Conservation (phyloP, 768 basidiomycete species). For the Chalciporus piperatus region DNA sequence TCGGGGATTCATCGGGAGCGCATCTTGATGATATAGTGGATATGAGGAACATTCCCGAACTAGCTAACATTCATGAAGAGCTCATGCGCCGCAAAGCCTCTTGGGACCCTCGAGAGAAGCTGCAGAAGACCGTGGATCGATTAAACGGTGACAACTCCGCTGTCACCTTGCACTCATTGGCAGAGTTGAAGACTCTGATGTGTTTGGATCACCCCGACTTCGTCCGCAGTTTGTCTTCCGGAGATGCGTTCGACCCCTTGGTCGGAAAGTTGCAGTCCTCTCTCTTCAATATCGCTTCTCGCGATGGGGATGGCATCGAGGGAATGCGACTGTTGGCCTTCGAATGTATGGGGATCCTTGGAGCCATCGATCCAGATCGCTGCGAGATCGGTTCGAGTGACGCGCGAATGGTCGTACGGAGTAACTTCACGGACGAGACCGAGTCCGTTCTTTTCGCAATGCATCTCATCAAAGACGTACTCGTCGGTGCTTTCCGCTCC, state of each 20-base stretch:
- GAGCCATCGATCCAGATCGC: conserved; percentile 94
- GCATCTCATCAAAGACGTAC: conserved; percentile 79
- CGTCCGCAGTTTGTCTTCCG: conserved; percentile 64
- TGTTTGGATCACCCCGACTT: conserved; percentile 45
- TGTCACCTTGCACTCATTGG: conserved; percentile 68
- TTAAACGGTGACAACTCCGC: conserved; percentile 75
- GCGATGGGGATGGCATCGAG: conserved; percentile 77
- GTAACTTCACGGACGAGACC: conserved; percentile 75
- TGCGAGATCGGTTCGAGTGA: conserved; percentile 64
- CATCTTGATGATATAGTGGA: conserved; percentile 80
- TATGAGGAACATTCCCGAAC: conserved; percentile 66
- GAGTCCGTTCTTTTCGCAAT: conserved; percentile 80
- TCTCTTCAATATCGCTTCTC: conserved; percentile 66
- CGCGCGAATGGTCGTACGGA: conserved; percentile 65
- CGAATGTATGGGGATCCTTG: conserved; percentile 88
- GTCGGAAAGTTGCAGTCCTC: conserved; percentile 66
- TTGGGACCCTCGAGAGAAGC: conserved; percentile 51
- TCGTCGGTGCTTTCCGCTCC: conserved; percentile 88
- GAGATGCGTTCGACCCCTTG: conserved; percentile 81
- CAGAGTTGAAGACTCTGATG: conserved; percentile 73
- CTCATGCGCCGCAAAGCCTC: conserved; percentile 45
- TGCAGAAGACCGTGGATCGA: conserved; percentile 71
- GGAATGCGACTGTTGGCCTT: conserved; percentile 67
- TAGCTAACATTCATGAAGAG: conserved; percentile 41
- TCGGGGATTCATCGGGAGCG: conserved; percentile 49